Percentiles rank a stretch among this genome's conserved stretches.
Evolutionary conservation across 192 early-diverging fungal genomes (phyloP).

Genomic region (Mortierella antarctica): DNA sequence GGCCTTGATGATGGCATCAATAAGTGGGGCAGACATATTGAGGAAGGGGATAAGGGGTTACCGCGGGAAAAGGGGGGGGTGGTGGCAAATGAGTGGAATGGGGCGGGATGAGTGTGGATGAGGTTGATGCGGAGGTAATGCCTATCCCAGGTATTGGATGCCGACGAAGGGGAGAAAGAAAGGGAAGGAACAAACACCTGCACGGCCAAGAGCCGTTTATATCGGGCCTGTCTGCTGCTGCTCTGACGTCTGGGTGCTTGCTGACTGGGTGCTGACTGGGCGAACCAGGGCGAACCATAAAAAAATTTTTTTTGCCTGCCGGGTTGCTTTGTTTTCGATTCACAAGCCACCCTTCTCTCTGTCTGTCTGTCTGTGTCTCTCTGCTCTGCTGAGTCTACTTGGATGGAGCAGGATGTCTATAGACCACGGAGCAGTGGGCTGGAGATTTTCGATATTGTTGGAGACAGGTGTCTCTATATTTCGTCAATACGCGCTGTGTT

Average conservation of each 20-base stretch:
- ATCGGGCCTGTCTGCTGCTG: not conserved
- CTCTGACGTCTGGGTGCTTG: not conserved
- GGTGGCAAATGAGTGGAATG: slow-evolving; percentile 26
- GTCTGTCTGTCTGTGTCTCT: too few relatives aligned
- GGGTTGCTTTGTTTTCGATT: not conserved
- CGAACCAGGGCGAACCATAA: not conserved
- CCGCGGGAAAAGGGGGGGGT: slow-evolving; percentile 2
- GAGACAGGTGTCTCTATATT: too few relatives aligned
- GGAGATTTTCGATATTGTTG: too few relatives aligned
- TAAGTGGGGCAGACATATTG: slow-evolving; percentile 48
- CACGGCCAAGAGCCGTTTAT: not conserved
- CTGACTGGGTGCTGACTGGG: not conserved
- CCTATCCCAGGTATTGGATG: slow-evolving; percentile 38
- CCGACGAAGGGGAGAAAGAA: slow-evolving; percentile 37
- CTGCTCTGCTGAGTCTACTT: too few relatives aligned
- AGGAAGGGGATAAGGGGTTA: slow-evolving; percentile 7
- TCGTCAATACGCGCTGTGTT: too few relatives aligned
- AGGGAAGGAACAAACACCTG: slow-evolving; percentile 30
- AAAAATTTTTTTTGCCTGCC: slow-evolving; percentile 2
- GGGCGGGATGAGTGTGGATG: slow-evolving; percentile 15
- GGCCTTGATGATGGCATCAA: slow-evolving; percentile 50
- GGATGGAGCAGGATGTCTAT: too few relatives aligned
- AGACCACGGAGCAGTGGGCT: too few relatives aligned
- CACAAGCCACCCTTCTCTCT: not conserved
- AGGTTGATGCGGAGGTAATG: slow-evolving; percentile 25